These are phyloP conservation scores for Lasiosphaeria hispida DNA, from an alignment of 495 filamentous ascomycete species.

Conservation along the genomic window DNA sequence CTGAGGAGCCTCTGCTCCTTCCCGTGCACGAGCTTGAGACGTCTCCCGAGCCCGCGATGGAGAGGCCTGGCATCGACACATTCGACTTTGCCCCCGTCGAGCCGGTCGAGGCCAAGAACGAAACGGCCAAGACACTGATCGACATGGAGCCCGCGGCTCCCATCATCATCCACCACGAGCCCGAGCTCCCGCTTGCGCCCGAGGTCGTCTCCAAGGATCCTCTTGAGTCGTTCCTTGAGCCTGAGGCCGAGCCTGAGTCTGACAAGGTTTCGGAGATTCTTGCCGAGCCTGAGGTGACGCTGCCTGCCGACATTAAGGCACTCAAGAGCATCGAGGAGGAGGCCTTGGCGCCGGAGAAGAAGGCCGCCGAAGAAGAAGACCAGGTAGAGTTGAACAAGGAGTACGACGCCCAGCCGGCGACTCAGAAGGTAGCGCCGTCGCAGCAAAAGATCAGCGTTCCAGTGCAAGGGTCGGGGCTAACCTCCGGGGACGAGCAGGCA, in stretches of 20 bases:
- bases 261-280: conserved; percentile 23
- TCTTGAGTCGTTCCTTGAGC: conserved; percentile 12
- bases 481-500: neutral
- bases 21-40: conserved; percentile 8
- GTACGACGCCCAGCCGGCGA: conserved; percentile 5
- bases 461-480: conserved; percentile 6
- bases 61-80: conserved; percentile 3
- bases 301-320: conserved; percentile 4
- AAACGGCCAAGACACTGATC: neutral
- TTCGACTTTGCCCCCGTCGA: conserved; percentile 14
- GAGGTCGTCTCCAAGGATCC: conserved; percentile 13
- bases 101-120: conserved; percentile 6
- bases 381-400: neutral
- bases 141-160: neutral
- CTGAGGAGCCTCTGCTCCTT: neutral
- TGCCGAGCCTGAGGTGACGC: neutral
- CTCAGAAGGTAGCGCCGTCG: conserved; percentile 30
- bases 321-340: conserved; percentile 14
- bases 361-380: neutral
- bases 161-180: neutral
- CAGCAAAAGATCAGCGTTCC: neutral
- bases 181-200: conserved; percentile 15
- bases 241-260: conserved; percentile 20
- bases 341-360: neutral
- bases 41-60: conserved; percentile 10